Conservation (phyloP, 495 filamentous ascomycete species). For the Xylaria scruposa region DNA sequence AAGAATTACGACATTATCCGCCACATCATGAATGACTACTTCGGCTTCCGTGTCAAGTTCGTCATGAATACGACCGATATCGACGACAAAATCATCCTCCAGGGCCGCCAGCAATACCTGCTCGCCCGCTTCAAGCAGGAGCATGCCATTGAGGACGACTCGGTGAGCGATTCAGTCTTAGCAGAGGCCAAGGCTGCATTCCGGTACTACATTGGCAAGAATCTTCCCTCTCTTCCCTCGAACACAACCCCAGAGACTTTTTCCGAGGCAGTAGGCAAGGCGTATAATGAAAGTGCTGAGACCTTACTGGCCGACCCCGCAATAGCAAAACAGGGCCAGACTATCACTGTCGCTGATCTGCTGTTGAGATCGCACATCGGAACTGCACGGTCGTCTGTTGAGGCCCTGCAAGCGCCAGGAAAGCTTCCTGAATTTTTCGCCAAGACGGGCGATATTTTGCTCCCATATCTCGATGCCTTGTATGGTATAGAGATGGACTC, state of each 20-base stretch:
- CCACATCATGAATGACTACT: conserved; percentile 81
- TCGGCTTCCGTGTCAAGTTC: conserved; percentile 80
- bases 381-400: conserved; percentile 40
- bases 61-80: conserved; percentile 93
- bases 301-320: conserved; percentile 9
- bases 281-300: conserved; percentile 29
- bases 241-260: conserved; percentile 37
- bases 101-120: conserved; percentile 73
- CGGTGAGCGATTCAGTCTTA: conserved; percentile 33
- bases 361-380: conserved; percentile 43
- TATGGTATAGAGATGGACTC: conserved; percentile 52
- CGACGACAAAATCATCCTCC: conserved; percentile 87
- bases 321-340: conserved; percentile 33
- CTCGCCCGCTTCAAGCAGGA: conserved; percentile 54
- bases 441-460: conserved; percentile 54
- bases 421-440: conserved; percentile 34
- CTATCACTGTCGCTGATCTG: conserved; percentile 52
- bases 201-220: conserved; percentile 37
- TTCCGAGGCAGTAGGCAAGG: conserved; percentile 32
- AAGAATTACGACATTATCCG: conserved; percentile 93
- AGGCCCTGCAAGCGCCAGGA: conserved; percentile 39
- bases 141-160: conserved; percentile 32
- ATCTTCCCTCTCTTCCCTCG: conserved; percentile 36
- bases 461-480: conserved; percentile 71
- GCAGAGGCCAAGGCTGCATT: conserved; percentile 36